phyloP scores from a whole-genome alignment of 1,284 basidiomycete species.

The Boletellus dicymbophilus region DNA sequence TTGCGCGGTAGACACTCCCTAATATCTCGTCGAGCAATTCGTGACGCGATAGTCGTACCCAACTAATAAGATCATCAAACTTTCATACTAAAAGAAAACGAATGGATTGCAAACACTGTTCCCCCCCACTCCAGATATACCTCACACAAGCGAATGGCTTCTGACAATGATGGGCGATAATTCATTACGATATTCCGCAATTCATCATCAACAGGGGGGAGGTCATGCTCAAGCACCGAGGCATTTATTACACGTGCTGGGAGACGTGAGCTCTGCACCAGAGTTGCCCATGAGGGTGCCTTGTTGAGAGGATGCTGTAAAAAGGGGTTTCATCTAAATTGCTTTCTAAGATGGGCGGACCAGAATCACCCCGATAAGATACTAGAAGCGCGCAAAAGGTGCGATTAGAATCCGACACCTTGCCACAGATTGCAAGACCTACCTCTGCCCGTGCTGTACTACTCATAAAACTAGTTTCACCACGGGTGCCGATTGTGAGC shows the following conservation, averaged over 20 bases:
- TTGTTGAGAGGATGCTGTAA: constrained; percentile 17
- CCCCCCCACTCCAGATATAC: constrained; percentile 55
- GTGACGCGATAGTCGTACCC: constrained; percentile 37
- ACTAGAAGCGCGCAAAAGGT: constrained; percentile 35
- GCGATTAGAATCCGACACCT: constrained; percentile 3
- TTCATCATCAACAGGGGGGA: constrained; percentile 31
- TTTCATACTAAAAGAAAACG: not conserved
- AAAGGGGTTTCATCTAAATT: not conserved
- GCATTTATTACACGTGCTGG: constrained; percentile 34
- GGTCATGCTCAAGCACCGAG: constrained; percentile 34
- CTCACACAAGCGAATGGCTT: constrained; percentile 55
- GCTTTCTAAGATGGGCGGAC: constrained; percentile 8
- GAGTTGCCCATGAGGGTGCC: constrained; percentile 19
- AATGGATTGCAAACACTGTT: constrained; percentile 43
- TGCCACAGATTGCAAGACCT: constrained; percentile 12
- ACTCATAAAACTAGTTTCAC: constrained; percentile 59
- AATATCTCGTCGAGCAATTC: constrained; percentile 54
- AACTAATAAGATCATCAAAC: constrained; percentile 30
- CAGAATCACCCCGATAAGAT: constrained; percentile 48
- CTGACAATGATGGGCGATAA: constrained; percentile 49
- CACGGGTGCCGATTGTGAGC: constrained; percentile 53
- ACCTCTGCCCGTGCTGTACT: constrained; percentile 68
- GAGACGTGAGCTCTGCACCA: constrained; percentile 31
- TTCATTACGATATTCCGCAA: constrained; percentile 42
- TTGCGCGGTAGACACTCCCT: constrained; percentile 44